Base-by-base conservation (phyloP, 2,329 filamentous ascomycete genomes). In the Pseudohalonectria lignicola region DNA sequence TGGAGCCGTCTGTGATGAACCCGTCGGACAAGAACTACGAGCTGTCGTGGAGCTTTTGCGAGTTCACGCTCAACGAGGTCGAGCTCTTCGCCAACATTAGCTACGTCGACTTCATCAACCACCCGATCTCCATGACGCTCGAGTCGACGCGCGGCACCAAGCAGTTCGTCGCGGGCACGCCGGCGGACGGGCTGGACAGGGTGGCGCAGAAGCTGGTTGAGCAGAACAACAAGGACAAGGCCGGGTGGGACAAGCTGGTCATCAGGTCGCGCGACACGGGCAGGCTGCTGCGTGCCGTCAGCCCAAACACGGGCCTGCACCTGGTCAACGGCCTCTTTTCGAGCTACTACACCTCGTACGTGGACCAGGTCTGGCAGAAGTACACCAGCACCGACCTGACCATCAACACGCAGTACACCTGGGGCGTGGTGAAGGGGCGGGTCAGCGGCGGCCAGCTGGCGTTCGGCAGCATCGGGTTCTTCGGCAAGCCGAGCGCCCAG, bases 1-100 rank as follows among this genome's bases (percentile, higher is more conserved):
- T 87, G 31, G 82, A 87, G 58, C 84, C 84, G 0, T 79, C 77
- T 9, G 75, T 80, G 19, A 80, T 74, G 23, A 87, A 87, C 54
- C 54, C 66, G 0, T 55, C 66, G 0, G 80, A 85, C 49, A 57
- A 67, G 2, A 84, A 82, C 53, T 76, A 76, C 51, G 60, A 69
- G 26, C 59, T 71, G 33, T 59, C 66, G 41, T 85, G 79, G 79
- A 71, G 67, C 20, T 85, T 84, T 52, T 76, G 69, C 60, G 80
- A 85, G 56, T 78, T 82, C 48, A 81, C 78, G 13, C 81, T 71
- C 57, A 82, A 82, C 55, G 48, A 57, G 26, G 50, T 54, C 23
- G 66, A 82, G 54, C 58, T 83, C 5, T 84, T 74, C 51, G 76
- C 73, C 47, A 83, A 83, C 48, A 78, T 88, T 48, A 76, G 69